Base-by-base conservation (phyloP, 2,329 filamentous ascomycete species). In the Xylariaceae sp. region DNA sequence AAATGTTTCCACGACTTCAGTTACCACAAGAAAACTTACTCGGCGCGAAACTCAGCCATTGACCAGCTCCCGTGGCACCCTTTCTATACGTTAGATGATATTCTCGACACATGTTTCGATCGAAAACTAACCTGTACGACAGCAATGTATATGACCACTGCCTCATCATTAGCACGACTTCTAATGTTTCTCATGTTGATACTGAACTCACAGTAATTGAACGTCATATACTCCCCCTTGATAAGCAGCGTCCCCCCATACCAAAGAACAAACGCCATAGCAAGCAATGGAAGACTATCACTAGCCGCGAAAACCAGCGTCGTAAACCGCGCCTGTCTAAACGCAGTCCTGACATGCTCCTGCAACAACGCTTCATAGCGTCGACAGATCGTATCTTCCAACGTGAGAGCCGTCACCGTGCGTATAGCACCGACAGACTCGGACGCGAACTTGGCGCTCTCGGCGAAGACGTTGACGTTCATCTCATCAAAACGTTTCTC, bases 391-490 rank as follows among this genome's bases (percentile, higher is more conserved):
- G 77, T 75, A 56, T 85, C 78, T 69, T 92, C 88, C 68, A 92
- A 81, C 0, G 86, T 88, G 10, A 92, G 74, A 1, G 87, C 81
- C 0, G 85, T 78, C 1, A 92, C 88, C 0, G 88, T 92, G 6
- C 88, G 80, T 69, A 90, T 89, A 0, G 88, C 88, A 0, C 85
- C 82, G 35, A 92, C 87, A 2, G 88, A 84, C 70, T 92, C 89
- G 0, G 87, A 83, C 0, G 87, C 88, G 65, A 90, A 90, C 66
- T 88, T 84, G 17, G 88, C 88, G 67, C 86, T 90, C 63, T 87
- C 83, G 5, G 82, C 78, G 65, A 90, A 91, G 0, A 90, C 85
- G 9, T 78, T 79, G 4, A 83, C 78, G 65, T 87, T 89, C 78
- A 88, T 68, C 42, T 58, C 63, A 45, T 70, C 69, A 51, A 72